Evolutionary conservation across 73 alveolate species (phyloP), one percentile per base, ranked within the genome.

Genomic region (Durusdinium trenchii): DNA sequence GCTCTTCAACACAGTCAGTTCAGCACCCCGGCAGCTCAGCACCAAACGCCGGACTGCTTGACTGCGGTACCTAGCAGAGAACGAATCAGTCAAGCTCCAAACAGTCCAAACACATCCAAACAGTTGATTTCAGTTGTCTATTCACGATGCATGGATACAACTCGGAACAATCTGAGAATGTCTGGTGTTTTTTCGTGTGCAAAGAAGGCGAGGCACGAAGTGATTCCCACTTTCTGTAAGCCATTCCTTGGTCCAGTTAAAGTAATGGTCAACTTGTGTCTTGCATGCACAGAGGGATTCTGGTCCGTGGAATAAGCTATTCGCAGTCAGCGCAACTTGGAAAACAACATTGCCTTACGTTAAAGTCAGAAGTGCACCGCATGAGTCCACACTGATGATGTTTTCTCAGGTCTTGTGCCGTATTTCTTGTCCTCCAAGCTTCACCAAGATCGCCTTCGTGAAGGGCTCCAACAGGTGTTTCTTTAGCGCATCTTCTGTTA

Each of bases 1-100:
- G 40, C 94, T 84, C 94, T 84, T 84, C 94, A 84, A 7, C 75
- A n/a, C 78, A 73, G 32, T 84, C n/a, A 84, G 94, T 75, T 84
- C 94, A 3, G 75, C n/a, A 6, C 71, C 94, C 16, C 51, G 40
- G 52, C 94, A 84, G 94, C 94, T 84, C 46, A 84, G 51, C 32
- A 84, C 51, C 94, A 84, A 52, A 51, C 73, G 94, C 30, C 94
- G 76, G 76, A 84, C 94, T 5, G 94, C 94, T 4, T 51, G n/a
- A 40, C 76, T 81, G 91, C 91, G 91, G 69, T 32, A 81, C 91
- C 91, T 81, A 57, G 23, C 32, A 23, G 69, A 23, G 48, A 18
- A 50, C 46, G 7, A 35, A 9, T 4, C 18, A 43, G 46, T 67
- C 69, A 23, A 57, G 69, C 32, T 57, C 69, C 69, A 57, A 57